Evolutionary conservation across 2,329 filamentous ascomycete genomes (phyloP), one percentile per base, ranked within the genome.

Genomic region (Microsporum audouinii): DNA sequence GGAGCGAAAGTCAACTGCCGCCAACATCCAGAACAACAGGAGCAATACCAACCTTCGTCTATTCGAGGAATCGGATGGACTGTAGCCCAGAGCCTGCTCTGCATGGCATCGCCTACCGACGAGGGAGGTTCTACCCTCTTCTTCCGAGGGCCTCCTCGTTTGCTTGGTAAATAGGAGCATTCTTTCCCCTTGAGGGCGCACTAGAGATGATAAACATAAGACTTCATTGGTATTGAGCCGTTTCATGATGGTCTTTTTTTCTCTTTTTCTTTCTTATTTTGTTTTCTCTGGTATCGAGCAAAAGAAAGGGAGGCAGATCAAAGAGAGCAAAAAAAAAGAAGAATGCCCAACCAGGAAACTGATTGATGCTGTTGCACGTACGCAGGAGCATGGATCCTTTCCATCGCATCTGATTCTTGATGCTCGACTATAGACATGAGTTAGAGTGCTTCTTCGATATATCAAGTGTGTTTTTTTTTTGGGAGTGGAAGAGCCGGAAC

Each of bases 331-430:
- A 17, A 17, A 17, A 43, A 5, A 47, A 34, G 34, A 41, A 57
- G 39, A 33, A 41, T 51, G 14, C 8, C 47, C 4, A 38, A 27
- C 53, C 33, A 23, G 12, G 17, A 23, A 39, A 33, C 34, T 33
- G 49, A 51, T 53, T 59, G 57, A 53, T 57, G 29, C 38, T n/a
- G 59, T 39, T 47, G 38, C 12, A 73, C 72, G 61, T 73, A 77
- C 75, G 64, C 73, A 75, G n/a, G 71, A 70, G 63, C 75, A 77
- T 51, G 73, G 72, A 61, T 74, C 71, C 63, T 76, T 72, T n/a
- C 75, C 75, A 65, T 75, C 74, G 67, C 75, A 77, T 61, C 75
- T 70, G 60, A 75, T 76, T 65, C 74, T 70, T 36, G 75, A 77
- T 56, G 73, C 71, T 61, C 75, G 74, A 66, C 75, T 77, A 62